Base-by-base conservation (phyloP, 768 basidiomycete genomes). In the Lyophyllum shimeji region DNA sequence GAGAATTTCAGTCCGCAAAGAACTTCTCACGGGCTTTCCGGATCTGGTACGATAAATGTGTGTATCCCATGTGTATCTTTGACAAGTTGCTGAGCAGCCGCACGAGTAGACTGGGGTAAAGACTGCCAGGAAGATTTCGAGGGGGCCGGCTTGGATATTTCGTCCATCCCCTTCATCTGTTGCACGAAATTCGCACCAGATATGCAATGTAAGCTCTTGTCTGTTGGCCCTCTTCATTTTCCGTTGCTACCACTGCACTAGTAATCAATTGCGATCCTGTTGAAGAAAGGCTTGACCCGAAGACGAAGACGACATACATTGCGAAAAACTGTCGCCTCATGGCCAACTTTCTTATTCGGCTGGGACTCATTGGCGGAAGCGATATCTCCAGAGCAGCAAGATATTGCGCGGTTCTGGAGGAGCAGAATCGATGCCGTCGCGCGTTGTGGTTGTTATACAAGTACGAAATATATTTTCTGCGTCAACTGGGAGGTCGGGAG, bases 361-460 rank as follows among this genome's bases (percentile, higher is more conserved):
- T 47, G 5, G 37, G 29, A 15, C 15, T 46, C n/a, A 17, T 47
- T 5, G 8, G 7, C 46, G 29, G n/a, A 18, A 11, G 15, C 24
- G 45, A 39, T 24, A n/a, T 48, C 13, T 34, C 46, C 11, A 7
- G 17, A 18, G 15, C 46, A n/a, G 8, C 20, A 15, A 24, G 48
- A 42, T 15, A 50, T 15, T 49, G 46, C n/a, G 21, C 20, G 11
- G 23, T 50, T 24, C 24, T 52, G 27, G 27, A 49, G 3, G 33
- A n/a, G n/a, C n/a, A n/a, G n/a, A 52, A 52, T 23, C 56, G 56
- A 8, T 23, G 27, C 34, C 50, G 49, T 24, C 56, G 56, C 25
- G 45, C 44, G 3, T 33, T 45, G 24, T 58, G 56, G 56, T 43
- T 58, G n/a, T 25, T 58, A 11, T 42, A 46, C 39, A 54, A 48